Percentiles rank a stretch among this genome's conserved stretches.
These are phyloP conservation scores for Phaeosphaeria sp. DNA, from an alignment of 2,329 filamentous ascomycete genomes.

Conservation along the genomic window DNA sequence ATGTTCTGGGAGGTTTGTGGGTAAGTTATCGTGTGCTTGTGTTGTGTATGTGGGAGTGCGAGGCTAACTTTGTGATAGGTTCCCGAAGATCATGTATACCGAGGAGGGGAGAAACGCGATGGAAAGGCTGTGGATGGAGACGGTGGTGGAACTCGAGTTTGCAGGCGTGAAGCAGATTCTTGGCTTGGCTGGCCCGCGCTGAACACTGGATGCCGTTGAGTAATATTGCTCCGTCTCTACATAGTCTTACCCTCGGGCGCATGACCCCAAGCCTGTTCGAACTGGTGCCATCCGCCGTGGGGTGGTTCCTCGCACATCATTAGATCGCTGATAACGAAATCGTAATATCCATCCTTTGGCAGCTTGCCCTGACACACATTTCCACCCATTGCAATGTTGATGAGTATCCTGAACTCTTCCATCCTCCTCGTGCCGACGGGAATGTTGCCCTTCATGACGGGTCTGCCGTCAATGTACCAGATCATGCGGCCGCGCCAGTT, in stretches of 20 bases:
- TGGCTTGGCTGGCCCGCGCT: neutral
- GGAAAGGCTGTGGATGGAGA: slow-evolving; percentile 12
- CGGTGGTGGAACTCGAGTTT: slow-evolving; percentile 13
- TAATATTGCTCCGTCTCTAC: neutral
- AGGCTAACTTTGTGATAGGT: neutral
- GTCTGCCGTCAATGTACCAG: slow-evolving; percentile 66
- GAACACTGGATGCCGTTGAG: too few relatives aligned
- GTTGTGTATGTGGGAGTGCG: slow-evolving; percentile 53
- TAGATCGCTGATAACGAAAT: slow-evolving; percentile 62
- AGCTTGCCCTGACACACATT: slow-evolving; percentile 63
- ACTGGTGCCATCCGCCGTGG: slow-evolving; percentile 62
- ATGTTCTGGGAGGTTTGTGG: too few relatives aligned
- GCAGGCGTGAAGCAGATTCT: neutral
- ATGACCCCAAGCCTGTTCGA: slow-evolving; percentile 59
- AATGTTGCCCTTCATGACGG: slow-evolving; percentile 64
- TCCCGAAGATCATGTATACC: slow-evolving; percentile 10
- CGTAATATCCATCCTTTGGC: slow-evolving; percentile 62
- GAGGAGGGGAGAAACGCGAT: slow-evolving; percentile 1
- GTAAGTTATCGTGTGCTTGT: slow-evolving; percentile 56
- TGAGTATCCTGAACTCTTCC: slow-evolving; percentile 63
- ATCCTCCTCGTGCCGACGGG: slow-evolving; percentile 62
- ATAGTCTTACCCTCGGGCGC: slow-evolving; percentile 39
- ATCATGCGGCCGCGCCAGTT: slow-evolving; percentile 57
- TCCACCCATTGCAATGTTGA: slow-evolving; percentile 69
- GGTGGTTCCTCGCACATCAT: slow-evolving; percentile 60